phyloP scores from a whole-genome alignment of 2,329 filamentous ascomycete species.

The Colletotrichum navitas region DNA sequence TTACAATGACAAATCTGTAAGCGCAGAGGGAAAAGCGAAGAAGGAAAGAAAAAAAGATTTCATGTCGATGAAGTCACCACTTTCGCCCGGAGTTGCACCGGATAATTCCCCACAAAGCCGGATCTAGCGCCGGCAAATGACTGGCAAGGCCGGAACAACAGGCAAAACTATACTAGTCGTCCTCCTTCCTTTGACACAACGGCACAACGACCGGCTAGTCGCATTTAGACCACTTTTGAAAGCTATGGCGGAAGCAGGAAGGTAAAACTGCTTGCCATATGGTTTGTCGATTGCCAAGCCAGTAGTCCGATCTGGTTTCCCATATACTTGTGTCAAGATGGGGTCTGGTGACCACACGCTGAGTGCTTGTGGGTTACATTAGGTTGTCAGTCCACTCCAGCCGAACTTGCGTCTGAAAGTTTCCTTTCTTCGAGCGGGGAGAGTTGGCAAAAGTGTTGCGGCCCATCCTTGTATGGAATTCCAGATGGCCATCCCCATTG shows the following conservation, averaged over 20 bases:
- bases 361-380: slow-evolving; percentile 17
- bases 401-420: slow-evolving; percentile 22
- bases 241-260: not conserved
- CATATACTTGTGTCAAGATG: slow-evolving; percentile 24
- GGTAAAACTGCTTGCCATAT: slow-evolving; percentile 5
- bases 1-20: not conserved
- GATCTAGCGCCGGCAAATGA: slow-evolving; percentile 36
- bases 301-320: slow-evolving; percentile 24
- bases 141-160: not conserved
- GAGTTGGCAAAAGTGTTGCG: slow-evolving; percentile 16
- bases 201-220: slow-evolving; percentile 18
- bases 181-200: not conserved
- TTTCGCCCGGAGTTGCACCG: slow-evolving; percentile 24
- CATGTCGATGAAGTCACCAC: slow-evolving; percentile 42
- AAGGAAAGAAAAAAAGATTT: not conserved
- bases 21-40: not conserved
- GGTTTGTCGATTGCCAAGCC: slow-evolving; percentile 33
- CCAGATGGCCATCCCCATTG: slow-evolving; percentile 2
- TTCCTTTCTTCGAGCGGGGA: not conserved
- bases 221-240: not conserved
- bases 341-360: slow-evolving; percentile 33
- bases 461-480: slow-evolving; percentile 16
- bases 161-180: not conserved
- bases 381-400: slow-evolving; percentile 4
- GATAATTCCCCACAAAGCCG: slow-evolving; percentile 28